These are phyloP conservation scores for Pyrenophora teres DNA, from an alignment of 2,329 filamentous ascomycete species.

Conservation along the genomic window DNA sequence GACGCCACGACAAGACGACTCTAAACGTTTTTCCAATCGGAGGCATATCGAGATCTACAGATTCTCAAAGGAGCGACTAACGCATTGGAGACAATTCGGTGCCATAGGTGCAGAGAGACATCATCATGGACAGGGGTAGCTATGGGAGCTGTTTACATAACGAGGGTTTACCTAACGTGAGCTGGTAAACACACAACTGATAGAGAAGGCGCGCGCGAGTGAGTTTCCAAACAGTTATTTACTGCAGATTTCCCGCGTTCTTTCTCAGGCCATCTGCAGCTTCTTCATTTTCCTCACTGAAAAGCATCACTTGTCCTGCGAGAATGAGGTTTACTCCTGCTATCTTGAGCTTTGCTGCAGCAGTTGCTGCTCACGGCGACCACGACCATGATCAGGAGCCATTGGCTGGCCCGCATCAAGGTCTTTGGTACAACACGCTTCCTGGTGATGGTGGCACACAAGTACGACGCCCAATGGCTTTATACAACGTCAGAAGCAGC, in stretches of 20 bases:
- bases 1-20: not conserved
- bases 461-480: constrained; percentile 51
- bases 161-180: constrained; percentile 44
- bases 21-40: not conserved
- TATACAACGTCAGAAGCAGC: not conserved
- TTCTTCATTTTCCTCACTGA: constrained; percentile 3
- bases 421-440: constrained; percentile 80
- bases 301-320: constrained; percentile 1
- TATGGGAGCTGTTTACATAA: constrained; percentile 42
- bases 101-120: constrained; percentile 30
- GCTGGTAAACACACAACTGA: constrained; percentile 34
- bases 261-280: not conserved
- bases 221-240: constrained; percentile 27
- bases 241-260: constrained; percentile 18
- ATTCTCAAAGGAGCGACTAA: constrained; percentile 17
- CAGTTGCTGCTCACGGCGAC: constrained; percentile 63
- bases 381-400: constrained; percentile 63
- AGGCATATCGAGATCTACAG: constrained; percentile 13
- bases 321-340: constrained; percentile 40
- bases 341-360: constrained; percentile 51
- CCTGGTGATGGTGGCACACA: constrained; percentile 85
- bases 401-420: constrained; percentile 70
- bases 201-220: constrained; percentile 24
- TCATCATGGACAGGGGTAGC: constrained; percentile 32
- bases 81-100: constrained; percentile 25